Evolutionary conservation across 306 rosid genomes (phyloP), one percentile per base, ranked within the genome.

Genomic region (Prunus kanzakura): DNA sequence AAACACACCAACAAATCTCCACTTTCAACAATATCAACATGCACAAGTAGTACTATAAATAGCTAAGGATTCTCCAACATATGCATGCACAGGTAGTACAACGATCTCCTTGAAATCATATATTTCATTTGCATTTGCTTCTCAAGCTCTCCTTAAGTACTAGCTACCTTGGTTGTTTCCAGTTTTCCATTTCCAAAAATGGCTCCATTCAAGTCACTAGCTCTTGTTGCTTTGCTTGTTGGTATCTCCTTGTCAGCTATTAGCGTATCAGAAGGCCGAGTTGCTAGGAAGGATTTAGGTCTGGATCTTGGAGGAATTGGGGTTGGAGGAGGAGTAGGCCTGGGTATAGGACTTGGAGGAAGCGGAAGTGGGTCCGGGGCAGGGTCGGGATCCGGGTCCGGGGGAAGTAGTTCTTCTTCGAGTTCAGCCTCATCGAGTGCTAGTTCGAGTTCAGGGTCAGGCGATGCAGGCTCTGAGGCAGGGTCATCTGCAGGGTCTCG

Each of bases 251-350:
- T 22, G 54, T 41, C 67, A 29, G 11, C 0, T 22, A 68, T 25
- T 2, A 72, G 80, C 15, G 54, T 61, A 2, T 83, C 81, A 22
- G 88, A 88, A 25, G 76, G 97, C 27, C 80, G 90, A 72, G 89
- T 68, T 20, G 91, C 77, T 19, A 86, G 94, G 75, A 88, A 88
- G 78, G 87, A 91, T 73, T 82, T 91, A 2, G 92, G 94, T 10
- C 35, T 89, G 76, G 83, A 87, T 83, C 80, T 91, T 1, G 97
- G 92, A 69, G 92, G 94, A 51, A 1, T 85, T 67, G 93, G 93
- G 10, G 6, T 83, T 16, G 93, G 94, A 55, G 66, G 89, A 32
- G 87, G 93, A 12, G 0, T 87, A 19, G 93, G 93, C 47, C 58
- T 86, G 22, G 90, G 90, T 12, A 63, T 79, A 32, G 86, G 96